A percentile compares a stretch with the other conserved stretches of the same genome.
These are phyloP conservation scores for Incumbomyces lentus DNA, from an alignment of 2,329 filamentous ascomycete species.

Conservation along the genomic window DNA sequence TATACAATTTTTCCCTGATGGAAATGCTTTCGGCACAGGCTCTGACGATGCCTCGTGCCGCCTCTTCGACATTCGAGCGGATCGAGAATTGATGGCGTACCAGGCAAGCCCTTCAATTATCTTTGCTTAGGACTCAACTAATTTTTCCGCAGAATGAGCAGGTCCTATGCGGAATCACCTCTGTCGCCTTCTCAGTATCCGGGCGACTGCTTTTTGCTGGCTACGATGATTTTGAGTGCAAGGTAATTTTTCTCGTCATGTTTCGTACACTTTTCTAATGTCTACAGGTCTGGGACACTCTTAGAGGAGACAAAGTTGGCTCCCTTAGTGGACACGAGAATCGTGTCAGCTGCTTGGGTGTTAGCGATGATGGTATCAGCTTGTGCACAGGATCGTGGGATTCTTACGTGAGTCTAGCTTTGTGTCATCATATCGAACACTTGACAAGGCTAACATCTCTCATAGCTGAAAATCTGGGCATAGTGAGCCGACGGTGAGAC, in stretches of 20 bases:
- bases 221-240: slow-evolving; percentile 99
- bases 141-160: slow-evolving; percentile 67
- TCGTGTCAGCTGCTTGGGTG: slow-evolving; percentile 93
- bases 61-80: slow-evolving; percentile 93
- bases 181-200: slow-evolving; percentile 94
- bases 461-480: slow-evolving; percentile 77
- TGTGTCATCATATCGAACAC: neutral
- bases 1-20: slow-evolving; percentile 98
- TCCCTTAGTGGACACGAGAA: slow-evolving; percentile 97
- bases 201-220: slow-evolving; percentile 90
- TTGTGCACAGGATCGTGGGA: slow-evolving; percentile 99
- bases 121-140: neutral
- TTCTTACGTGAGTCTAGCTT: slow-evolving; percentile 65
- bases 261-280: slow-evolving; percentile 17
- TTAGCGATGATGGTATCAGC: slow-evolving; percentile 98
- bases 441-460: slow-evolving; percentile 17
- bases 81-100: slow-evolving; percentile 64
- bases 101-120: slow-evolving; percentile 40
- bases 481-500: slow-evolving; percentile 43
- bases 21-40: slow-evolving; percentile 94
- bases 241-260: slow-evolving; percentile 50
- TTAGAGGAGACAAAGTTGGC: slow-evolving; percentile 92
- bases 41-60: slow-evolving; percentile 96
- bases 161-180: slow-evolving; percentile 95
- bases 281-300: slow-evolving; percentile 86